Evolutionary conservation across 2,329 filamentous ascomycete species (phyloP).

Genomic region (Lithohypha guttulata): DNA sequence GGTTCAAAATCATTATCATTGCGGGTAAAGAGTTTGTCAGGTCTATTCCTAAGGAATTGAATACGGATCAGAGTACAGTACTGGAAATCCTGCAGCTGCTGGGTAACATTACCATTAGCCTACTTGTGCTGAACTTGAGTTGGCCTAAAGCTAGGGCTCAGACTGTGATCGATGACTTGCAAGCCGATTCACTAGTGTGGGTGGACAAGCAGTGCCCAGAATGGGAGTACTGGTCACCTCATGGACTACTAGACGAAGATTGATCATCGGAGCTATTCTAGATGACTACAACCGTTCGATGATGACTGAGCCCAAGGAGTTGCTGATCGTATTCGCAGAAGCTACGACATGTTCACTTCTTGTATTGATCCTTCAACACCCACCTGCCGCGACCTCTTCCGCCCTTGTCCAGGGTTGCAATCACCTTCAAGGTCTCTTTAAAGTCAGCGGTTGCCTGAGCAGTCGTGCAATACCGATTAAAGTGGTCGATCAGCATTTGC

Average conservation of each 20-base stretch:
- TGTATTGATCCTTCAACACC: conserved; percentile 50
- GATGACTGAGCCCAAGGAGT: neutral
- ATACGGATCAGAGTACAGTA: conserved; percentile 84
- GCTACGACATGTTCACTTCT: conserved; percentile 10
- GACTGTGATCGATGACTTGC: conserved; percentile 80
- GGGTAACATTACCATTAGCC: conserved; percentile 79
- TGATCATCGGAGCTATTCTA: conserved; percentile 19
- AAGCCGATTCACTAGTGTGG: conserved; percentile 87
- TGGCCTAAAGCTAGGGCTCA: conserved; percentile 80
- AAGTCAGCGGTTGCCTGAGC: conserved; percentile 64
- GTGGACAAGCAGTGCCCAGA: conserved; percentile 73
- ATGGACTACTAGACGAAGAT: conserved; percentile 33
- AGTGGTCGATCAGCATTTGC: conserved; percentile 81
- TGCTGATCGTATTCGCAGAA: neutral
- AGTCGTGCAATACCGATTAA: conserved; percentile 67
- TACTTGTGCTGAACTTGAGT: conserved; percentile 73
- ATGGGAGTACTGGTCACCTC: conserved; percentile 75
- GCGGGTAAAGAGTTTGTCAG: conserved; percentile 80
- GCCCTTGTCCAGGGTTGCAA: conserved; percentile 59
- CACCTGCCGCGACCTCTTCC: conserved; percentile 43
- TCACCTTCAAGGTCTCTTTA: conserved; percentile 63
- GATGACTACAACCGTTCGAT: no score
- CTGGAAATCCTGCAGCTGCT: conserved; percentile 83
- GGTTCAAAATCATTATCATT: conserved; percentile 74
- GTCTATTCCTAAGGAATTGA: conserved; percentile 88